Evolutionary conservation across 257 asterid species (phyloP).

Genomic region (Anisodus tanguticus): DNA sequence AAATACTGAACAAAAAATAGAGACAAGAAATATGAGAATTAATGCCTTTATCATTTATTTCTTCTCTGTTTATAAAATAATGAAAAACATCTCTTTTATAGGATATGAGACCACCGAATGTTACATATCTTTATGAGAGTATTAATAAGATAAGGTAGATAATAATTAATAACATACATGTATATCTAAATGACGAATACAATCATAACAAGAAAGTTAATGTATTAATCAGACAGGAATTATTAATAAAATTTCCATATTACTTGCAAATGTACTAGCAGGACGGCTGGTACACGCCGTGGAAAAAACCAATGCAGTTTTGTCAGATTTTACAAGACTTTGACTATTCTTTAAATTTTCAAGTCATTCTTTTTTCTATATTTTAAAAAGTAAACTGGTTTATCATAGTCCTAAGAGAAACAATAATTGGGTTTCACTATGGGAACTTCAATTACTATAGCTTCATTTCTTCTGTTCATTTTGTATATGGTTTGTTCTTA

Average conservation of each 20-base stretch:
- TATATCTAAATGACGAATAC: too few relatives aligned
- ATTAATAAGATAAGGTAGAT: too few relatives aligned
- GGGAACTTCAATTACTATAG: conserved; percentile 33
- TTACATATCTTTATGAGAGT: too few relatives aligned
- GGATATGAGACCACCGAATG: too few relatives aligned
- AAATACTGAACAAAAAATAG: too few relatives aligned
- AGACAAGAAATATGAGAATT: too few relatives aligned
- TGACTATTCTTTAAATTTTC: background rate
- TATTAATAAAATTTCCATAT: background rate
- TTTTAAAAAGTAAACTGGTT: background rate
- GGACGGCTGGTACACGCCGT: conserved; percentile 2
- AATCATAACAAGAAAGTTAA: too few relatives aligned
- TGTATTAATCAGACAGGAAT: background rate
- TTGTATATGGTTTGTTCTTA: conserved; percentile 34
- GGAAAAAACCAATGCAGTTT: background rate
- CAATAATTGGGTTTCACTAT: conserved; percentile 33
- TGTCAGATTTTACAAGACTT: background rate
- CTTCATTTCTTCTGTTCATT: conserved; percentile 45
- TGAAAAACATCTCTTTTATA: too few relatives aligned
- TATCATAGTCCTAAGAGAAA: background rate
- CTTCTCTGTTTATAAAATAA: too few relatives aligned
- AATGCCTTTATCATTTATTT: too few relatives aligned
- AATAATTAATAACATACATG: too few relatives aligned
- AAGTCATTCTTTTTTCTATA: too few relatives aligned
- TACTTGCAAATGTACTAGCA: background rate